Base-by-base conservation (phyloP, 192 early-diverging fungal genomes). In the Linnemannia exigua region DNA sequence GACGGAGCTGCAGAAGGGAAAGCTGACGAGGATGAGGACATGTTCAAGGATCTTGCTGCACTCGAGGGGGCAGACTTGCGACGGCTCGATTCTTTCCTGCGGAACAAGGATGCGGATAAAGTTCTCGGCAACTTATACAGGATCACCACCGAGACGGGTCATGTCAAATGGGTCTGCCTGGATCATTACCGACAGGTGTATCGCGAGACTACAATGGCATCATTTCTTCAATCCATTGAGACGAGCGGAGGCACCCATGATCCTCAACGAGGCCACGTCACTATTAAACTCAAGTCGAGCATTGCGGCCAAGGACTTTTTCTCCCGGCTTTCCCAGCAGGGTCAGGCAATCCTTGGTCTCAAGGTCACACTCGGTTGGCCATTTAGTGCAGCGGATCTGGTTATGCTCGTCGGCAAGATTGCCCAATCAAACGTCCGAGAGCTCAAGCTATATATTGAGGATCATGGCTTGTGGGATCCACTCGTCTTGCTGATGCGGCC, bases 111-210 rank as follows among this genome's bases (percentile, higher is more conserved):
- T 9, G 5, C 72, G 41, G 41, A 22, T 3, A 35, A 51, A 7
- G 20, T n/a, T 20, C 58, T 79, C 17, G 70, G 70, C 1, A 79
- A 79, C 58, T 54, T 79, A 2, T 79, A 79, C 25, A 7, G 77
- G n/a, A 72, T 35, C 19, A 54, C 72, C 35, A 79, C 77, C 2
- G 1, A 1, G 14, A 70, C 63, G 20, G 77, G 77, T 14, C 77
- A 79, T 72, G 70, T 79, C 54, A 79, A 79, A 6, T 72, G 77
- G 77, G 70, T 79, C 6, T 79, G 77, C 25, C 22, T 70, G 7
- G 69, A 70, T 1, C 77, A 79, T 31, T 67, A 47, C 35, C 70
- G 77, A 0, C 37, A 61, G 14, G 72, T 31, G 38, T 67, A 79
- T 20, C 36, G 70, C 28, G 58, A 75, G 31, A 75, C 20, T 22